phyloP scores from a whole-genome alignment of 306 rosid species.

The Vachellia pachyceras region DNA sequence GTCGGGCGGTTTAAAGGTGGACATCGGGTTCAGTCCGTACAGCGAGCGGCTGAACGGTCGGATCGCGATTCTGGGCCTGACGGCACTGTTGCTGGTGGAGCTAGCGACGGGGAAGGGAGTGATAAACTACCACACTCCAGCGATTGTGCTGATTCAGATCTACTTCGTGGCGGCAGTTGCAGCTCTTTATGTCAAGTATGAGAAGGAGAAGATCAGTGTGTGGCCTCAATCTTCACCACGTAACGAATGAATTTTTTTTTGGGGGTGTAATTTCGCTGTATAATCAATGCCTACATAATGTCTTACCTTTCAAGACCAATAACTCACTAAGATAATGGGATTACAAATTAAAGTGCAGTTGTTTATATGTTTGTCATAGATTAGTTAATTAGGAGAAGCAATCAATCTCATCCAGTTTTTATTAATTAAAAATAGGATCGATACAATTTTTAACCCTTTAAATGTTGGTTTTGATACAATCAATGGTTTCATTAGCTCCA shows the following conservation, averaged over 20 bases:
- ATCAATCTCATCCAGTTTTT: too few relatives aligned
- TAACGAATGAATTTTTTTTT: not conserved
- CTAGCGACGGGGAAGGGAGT: conserved; percentile 85
- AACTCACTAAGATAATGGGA: not conserved
- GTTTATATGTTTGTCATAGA: not conserved
- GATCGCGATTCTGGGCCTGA: conserved; percentile 66
- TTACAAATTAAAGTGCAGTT: not conserved
- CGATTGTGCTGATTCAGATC: conserved; percentile 66
- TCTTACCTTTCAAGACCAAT: not conserved
- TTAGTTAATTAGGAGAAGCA: not conserved
- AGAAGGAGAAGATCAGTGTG: conserved; percentile 82
- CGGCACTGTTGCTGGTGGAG: conserved; percentile 84
- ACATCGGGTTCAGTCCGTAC: conserved; percentile 73
- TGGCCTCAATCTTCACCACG: conserved; percentile 62
- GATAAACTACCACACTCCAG: conserved; percentile 70
- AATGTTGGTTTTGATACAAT: too few relatives aligned
- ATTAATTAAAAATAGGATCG: too few relatives aligned
- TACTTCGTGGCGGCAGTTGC: conserved; percentile 80
- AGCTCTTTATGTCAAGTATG: conserved; percentile 66
- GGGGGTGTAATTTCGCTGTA: not conserved
- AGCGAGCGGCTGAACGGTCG: conserved; percentile 83
- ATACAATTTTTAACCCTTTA: too few relatives aligned
- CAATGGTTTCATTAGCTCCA: too few relatives aligned
- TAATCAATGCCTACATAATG: not conserved
- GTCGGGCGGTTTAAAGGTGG: conserved; percentile 71